Evolutionary conservation across 352 stramenopile genomes (phyloP).

Genomic region (Phytopythium kandeliae): DNA sequence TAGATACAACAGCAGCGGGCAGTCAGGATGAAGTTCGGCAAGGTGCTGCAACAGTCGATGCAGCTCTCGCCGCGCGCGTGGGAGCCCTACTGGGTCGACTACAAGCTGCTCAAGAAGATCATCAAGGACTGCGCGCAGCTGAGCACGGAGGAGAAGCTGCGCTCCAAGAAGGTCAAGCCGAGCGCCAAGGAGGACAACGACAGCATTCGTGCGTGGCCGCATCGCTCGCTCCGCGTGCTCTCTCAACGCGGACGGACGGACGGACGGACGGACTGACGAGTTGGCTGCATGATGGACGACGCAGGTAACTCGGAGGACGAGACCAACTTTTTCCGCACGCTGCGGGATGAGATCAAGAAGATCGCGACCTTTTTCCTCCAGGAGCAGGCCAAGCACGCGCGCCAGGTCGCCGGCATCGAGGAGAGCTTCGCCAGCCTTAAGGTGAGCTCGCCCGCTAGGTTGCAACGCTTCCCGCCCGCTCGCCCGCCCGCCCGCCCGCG

Average conservation of each 20-base stretch:
- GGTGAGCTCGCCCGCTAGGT: too few relatives aligned
- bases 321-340: slow-evolving; percentile 85
- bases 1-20: too few relatives aligned
- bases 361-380: slow-evolving; percentile 84
- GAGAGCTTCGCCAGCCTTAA: slow-evolving; percentile 56
- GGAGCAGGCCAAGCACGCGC: slow-evolving; percentile 69
- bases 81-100: slow-evolving; percentile 81
- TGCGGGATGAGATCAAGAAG: slow-evolving; percentile 82
- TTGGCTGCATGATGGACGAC: not conserved
- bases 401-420: slow-evolving; percentile 61
- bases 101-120: slow-evolving; percentile 87
- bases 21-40: slow-evolving; percentile 87
- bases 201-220: slow-evolving; percentile 65
- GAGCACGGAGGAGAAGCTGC: slow-evolving; percentile 81
- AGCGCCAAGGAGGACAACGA: slow-evolving; percentile 81
- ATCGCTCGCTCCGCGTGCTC: too few relatives aligned
- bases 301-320: slow-evolving; percentile 78
- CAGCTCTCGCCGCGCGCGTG: slow-evolving; percentile 73
- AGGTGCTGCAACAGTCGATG: slow-evolving; percentile 84
- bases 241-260: too few relatives aligned
- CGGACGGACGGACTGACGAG: not conserved
- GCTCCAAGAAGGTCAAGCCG: slow-evolving; percentile 70
- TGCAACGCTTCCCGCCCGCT: too few relatives aligned
- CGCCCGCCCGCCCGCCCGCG: too few relatives aligned
- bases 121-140: slow-evolving; percentile 89